Base-by-base conservation (phyloP, 108 stramenopile species). In the Fragilaria radians region DNA sequence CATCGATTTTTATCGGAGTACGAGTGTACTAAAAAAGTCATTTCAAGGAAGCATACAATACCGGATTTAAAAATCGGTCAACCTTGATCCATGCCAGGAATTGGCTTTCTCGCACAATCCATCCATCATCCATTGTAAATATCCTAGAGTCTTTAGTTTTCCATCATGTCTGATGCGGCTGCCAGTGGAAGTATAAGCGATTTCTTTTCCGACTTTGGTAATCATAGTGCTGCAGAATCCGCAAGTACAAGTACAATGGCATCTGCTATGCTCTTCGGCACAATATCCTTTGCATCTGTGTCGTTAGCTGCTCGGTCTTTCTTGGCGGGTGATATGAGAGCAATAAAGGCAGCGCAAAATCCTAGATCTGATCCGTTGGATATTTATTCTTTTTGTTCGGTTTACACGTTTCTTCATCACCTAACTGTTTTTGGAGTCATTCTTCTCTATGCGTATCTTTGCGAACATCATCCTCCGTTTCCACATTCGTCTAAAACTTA, bases 401-500 rank as follows among this genome's bases (percentile, higher is more conserved):
- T 92, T 22, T 92, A 85, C 60, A 76, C 77, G 14, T 65, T 93
- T 11, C 71, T 93, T n/a, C 60, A 69, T 51, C 77, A 93, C 52
- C 76, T 34, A 14, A 70, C 85, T 5, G 59, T 82, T 11, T 79
- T 93, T 61, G 91, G 86, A 17, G 46, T 84, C 30, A 83, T 93
- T 48, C 59, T 93, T 3, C 76, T 85, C 48, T 88, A 86, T 50
- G 83, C 83, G 47, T 93, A 89, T 66, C 64, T 89, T 23, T 86
- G 86, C 57, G 91, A 93, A 66, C 61, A 88, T 61, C 86, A 93
- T 65, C 91, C 91, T 24, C 86, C 86, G 5, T 80, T 66, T 70
- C 77, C 74, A 3, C 91, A 93, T 59, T 77, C 74, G 27, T 78
- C 79, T 54, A 89, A 89, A 73, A 65, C 54, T 3, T 93, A 93